These are phyloP conservation scores for Beauveria bassiana DNA, from an alignment of 2,329 filamentous ascomycete species.

Conservation along the genomic window DNA sequence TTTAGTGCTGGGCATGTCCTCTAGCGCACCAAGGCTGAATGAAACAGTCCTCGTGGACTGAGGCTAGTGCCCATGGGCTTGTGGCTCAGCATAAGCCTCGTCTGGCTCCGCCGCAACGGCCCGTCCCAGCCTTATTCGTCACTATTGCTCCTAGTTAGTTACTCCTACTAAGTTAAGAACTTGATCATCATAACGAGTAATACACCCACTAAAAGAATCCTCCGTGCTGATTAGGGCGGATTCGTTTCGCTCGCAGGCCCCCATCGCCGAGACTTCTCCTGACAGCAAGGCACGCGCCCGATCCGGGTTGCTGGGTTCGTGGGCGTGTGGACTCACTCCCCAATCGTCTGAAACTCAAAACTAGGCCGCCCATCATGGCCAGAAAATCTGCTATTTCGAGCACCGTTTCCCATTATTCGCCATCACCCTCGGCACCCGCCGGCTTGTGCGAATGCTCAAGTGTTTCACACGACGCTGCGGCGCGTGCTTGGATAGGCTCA, in stretches of 20 bases:
- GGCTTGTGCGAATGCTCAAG: neutral
- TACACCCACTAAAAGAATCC: neutral
- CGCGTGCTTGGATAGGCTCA: constrained; percentile 1
- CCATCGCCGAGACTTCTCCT: neutral
- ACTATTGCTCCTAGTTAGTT: neutral
- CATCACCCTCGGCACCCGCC: no score
- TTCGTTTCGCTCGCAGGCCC: neutral
- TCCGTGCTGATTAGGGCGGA: no score
- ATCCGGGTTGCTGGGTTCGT: constrained; percentile 7
- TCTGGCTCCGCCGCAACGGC: constrained; percentile 5
- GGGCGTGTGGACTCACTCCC: constrained; percentile 2
- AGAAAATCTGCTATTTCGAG: neutral
- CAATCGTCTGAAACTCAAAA: neutral
- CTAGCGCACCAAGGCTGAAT: neutral
- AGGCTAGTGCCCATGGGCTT: neutral
- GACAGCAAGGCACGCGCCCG: neutral
- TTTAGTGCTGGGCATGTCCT: neutral
- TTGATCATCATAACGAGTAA: neutral
- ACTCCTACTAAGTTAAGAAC: neutral
- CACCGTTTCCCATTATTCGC: neutral
- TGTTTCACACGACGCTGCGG: neutral
- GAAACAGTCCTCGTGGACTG: neutral
- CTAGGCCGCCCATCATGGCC: neutral
- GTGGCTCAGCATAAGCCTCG: constrained; percentile 5
- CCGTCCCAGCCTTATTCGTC: constrained; percentile 4